phyloP scores from a whole-genome alignment of 768 basidiomycete species.

The Mycena venus region DNA sequence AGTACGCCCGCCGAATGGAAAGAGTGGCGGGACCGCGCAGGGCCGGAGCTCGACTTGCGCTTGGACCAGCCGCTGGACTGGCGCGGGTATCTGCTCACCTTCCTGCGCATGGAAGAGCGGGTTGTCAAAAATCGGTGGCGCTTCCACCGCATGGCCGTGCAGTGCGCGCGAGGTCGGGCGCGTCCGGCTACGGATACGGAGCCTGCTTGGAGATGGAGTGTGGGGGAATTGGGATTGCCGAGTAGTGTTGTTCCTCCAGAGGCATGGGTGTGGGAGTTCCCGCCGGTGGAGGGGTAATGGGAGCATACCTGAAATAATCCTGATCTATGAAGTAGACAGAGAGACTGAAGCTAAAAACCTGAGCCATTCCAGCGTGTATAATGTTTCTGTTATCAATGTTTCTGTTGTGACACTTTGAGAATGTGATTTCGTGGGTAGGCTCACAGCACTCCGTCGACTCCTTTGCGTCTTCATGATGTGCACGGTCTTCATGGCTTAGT shows the following conservation, averaged over 20 bases:
- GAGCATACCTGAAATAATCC: too few relatives aligned
- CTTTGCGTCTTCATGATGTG: too few relatives aligned
- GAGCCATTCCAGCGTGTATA: too few relatives aligned
- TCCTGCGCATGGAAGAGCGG: conserved; percentile 30
- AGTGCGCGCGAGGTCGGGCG: conserved; percentile 23
- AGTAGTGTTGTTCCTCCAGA: conserved; percentile 9
- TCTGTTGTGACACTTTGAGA: too few relatives aligned
- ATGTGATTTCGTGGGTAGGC: too few relatives aligned
- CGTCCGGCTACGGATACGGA: not conserved
- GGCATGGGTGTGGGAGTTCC: conserved; percentile 11
- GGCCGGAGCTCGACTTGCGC: conserved; percentile 13
- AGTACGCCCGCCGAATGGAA: conserved; percentile 24
- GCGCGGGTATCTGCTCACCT: conserved; percentile 26
- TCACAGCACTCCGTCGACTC: too few relatives aligned
- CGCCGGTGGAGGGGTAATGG: too few relatives aligned
- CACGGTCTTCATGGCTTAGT: too few relatives aligned
- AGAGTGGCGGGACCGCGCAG: conserved; percentile 4
- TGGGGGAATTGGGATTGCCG: conserved; percentile 6
- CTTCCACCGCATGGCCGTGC: conserved; percentile 32
- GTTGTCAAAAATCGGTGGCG: conserved; percentile 31
- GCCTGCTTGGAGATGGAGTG: conserved; percentile 21
- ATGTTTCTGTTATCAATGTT: too few relatives aligned
- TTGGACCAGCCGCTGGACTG: conserved; percentile 24
- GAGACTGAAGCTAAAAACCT: too few relatives aligned
- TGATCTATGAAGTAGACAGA: too few relatives aligned